A percentile compares a stretch with the other conserved stretches of the same genome.
Evolutionary conservation across 345 rosid species (phyloP).

Genomic region (Mangifera indica): DNA sequence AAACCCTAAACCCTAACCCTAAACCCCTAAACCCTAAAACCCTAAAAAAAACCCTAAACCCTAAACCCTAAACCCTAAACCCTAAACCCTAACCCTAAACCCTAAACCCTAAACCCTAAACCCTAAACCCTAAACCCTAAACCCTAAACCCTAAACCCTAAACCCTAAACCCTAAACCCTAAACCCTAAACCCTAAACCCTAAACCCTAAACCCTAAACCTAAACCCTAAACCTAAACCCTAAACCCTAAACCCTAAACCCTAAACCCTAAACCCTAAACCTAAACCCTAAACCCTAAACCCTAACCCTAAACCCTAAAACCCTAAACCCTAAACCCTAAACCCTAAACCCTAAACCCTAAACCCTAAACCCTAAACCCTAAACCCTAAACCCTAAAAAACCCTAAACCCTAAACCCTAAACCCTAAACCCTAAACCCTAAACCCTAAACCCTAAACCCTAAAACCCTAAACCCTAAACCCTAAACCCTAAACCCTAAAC

Average conservation of each 20-base stretch:
- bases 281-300: slow-evolving; percentile 27
- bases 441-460: slow-evolving; percentile 25
- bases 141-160: slow-evolving; percentile 21
- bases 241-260: slow-evolving; percentile 21
- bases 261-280: slow-evolving; percentile 21
- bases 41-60: slow-evolving; percentile 24
- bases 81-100: background rate
- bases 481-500: slow-evolving; percentile 19
- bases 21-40: background rate
- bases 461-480: slow-evolving; percentile 16
- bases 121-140: slow-evolving; percentile 6
- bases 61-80: slow-evolving; percentile 19
- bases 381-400: too few species aligned
- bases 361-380: background rate
- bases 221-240: slow-evolving; percentile 24
- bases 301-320: background rate
- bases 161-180: slow-evolving; percentile 8
- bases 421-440: slow-evolving; percentile 25
- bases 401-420: slow-evolving; percentile 15
- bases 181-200: slow-evolving; percentile 9
- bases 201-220: slow-evolving; percentile 11
- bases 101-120: slow-evolving; percentile 17
- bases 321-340: background rate
- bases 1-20: slow-evolving; percentile 14
- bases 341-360: slow-evolving; percentile 24